These are phyloP conservation scores for Galium porrigens DNA, from an alignment of 305 asterid genomes.

Conservation along the genomic window DNA sequence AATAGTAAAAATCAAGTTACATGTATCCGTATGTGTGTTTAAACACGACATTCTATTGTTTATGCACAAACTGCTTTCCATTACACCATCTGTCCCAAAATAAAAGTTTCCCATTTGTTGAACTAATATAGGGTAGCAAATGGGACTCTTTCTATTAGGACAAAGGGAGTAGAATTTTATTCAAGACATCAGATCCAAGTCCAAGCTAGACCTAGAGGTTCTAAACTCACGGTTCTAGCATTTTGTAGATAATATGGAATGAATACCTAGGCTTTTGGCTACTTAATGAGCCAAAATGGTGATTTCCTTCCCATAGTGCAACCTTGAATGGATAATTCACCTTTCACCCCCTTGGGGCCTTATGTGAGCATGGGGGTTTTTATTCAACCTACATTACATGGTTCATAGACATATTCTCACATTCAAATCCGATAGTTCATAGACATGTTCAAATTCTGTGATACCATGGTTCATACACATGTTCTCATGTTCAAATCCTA, in stretches of 20 bases:
- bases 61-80: background rate
- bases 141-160: background rate
- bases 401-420: background rate
- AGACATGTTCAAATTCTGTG: background rate
- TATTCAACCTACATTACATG: background rate
- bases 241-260: background rate
- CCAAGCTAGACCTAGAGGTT: background rate
- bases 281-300: background rate
- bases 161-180: background rate
- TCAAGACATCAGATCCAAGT: background rate
- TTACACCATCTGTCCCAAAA: no score
- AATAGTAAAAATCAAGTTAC: no score
- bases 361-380: background rate
- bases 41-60: background rate
- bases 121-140: background rate
- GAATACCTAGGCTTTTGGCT: background rate
- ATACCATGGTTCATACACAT: background rate
- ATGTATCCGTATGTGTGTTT: no score
- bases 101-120: background rate
- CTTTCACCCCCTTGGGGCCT: background rate
- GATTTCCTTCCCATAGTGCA: background rate
- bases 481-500: background rate
- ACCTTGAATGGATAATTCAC: background rate
- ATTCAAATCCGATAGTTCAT: background rate
- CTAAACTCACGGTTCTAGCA: background rate